A percentile compares a stretch with the other conserved stretches of the same genome.
Evolutionary conservation across 768 basidiomycete species (phyloP).

Genomic region (Peribolospora kevripleyi): DNA sequence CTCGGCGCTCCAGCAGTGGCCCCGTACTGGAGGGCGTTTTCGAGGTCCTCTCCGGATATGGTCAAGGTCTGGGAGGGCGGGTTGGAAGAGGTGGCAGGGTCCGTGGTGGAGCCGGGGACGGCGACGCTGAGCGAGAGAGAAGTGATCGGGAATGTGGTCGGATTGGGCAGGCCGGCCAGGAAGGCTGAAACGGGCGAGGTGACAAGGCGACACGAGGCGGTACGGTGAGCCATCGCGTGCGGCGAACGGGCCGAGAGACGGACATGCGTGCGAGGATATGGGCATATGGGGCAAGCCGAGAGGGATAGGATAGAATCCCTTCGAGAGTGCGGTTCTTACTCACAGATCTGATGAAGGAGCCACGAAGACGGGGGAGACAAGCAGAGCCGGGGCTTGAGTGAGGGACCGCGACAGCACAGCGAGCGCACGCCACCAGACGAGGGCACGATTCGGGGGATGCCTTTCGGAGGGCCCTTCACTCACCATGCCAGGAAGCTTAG

Average conservation of each 20-base stretch:
- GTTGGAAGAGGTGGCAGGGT: slow-evolving; percentile 15
- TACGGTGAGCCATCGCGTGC: too few species aligned
- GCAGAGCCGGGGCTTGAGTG: too few species aligned
- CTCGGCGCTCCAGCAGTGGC: slow-evolving; percentile 41
- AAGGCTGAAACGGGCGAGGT: slow-evolving; percentile 16
- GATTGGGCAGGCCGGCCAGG: slow-evolving; percentile 78
- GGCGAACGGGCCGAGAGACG: too few species aligned
- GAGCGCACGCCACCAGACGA: not conserved
- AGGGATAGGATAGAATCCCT: too few species aligned
- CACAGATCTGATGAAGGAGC: too few species aligned
- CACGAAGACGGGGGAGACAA: too few species aligned
- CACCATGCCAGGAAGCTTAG: slow-evolving; percentile 38
- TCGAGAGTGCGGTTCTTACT: too few species aligned
- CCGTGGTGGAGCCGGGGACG: slow-evolving; percentile 25
- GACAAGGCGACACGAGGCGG: not conserved
- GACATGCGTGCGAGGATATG: too few species aligned
- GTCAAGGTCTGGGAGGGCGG: slow-evolving; percentile 21
- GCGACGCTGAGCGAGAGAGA: slow-evolving; percentile 23
- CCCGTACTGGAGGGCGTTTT: slow-evolving; percentile 47
- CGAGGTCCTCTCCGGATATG: slow-evolving; percentile 36
- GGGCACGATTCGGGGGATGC: not conserved
- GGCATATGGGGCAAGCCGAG: too few species aligned
- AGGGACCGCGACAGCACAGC: too few species aligned
- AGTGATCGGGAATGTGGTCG: slow-evolving; percentile 48
- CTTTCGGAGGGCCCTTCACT: slow-evolving; percentile 8